Base-by-base conservation (phyloP, 2,329 filamentous ascomycete genomes). In the Pseudocercospora fijiensis region DNA sequence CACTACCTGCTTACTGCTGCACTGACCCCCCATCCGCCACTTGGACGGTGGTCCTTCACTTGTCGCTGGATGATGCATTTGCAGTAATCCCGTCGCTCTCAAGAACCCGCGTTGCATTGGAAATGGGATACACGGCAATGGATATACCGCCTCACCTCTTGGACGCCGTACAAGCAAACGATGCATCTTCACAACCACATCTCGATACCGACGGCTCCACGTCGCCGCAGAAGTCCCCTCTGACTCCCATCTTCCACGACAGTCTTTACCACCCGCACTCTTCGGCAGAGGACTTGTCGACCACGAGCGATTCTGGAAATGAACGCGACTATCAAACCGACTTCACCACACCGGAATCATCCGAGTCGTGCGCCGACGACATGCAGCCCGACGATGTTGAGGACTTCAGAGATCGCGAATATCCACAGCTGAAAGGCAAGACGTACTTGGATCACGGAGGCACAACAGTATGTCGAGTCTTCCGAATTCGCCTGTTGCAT, bases 341-440 rank as follows among this genome's bases (percentile, higher is more conserved):
- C 58, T 72, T 71, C 63, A 77, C 75, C 4, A 74, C 75, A 6
- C 75, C 74, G 11, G 70, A 73, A 51, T 67, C 70, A 20, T 75
- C 73, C 16, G 73, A 73, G 26, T 69, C 68, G 24, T 65, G 68
- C 58, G 65, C 67, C 0, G 73, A 72, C n/a, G 74, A 77, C 60
- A 72, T 72, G 67, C 65, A 73, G 55, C 70, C 72, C 16, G 73
- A 76, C 62, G 73, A 75, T 60, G 74, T 80, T n/a, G 78, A 80
- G 55, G 70, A 72, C 47, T 74, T 79, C 37, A 69, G 78, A 65
- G 72, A 73, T 24, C 68, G 67, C 24, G 78, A 81, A 68, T 81
- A 80, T 64, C 79, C 79, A 8, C 75, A 78, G 60, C 67, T 81
- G 22, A 76, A 75, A 65, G 77, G 77, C 74, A 75, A 74, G 86